Evolutionary conservation across 2,329 filamentous ascomycete genomes (phyloP).

Genomic region (Sordariomycetes sp.): DNA sequence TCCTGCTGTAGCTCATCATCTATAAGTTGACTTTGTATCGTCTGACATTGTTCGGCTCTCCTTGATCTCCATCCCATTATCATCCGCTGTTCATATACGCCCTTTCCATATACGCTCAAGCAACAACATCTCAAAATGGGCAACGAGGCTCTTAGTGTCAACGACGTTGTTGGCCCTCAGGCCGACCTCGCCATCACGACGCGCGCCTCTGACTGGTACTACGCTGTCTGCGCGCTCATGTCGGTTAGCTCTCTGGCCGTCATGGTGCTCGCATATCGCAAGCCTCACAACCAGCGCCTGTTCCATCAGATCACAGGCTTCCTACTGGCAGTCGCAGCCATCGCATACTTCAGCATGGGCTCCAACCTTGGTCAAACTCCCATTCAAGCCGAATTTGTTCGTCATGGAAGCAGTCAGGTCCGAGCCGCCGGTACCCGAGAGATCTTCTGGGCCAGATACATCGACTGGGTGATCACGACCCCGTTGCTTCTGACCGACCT

Average conservation of each 20-base stretch:
- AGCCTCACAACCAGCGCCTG: constrained; percentile 42
- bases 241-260: constrained; percentile 41
- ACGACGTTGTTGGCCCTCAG: constrained; percentile 31
- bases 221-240: constrained; percentile 52
- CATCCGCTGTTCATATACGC: too few species aligned
- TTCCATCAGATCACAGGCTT: constrained; percentile 46
- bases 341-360: constrained; percentile 43
- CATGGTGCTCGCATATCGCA: constrained; percentile 40
- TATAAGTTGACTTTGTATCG: too few species aligned
- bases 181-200: constrained; percentile 49
- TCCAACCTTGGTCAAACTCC: constrained; percentile 37
- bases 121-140: constrained; percentile 9
- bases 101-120: neutral
- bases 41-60: too few species aligned
- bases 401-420: constrained; percentile 21
- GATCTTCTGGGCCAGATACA: constrained; percentile 45
- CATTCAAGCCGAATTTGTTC: constrained; percentile 43
- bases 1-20: too few species aligned
- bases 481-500: constrained; percentile 54
- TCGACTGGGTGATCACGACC: constrained; percentile 50
- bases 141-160: constrained; percentile 36
- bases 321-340: constrained; percentile 36
- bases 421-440: constrained; percentile 43
- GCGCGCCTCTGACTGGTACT: constrained; percentile 55
- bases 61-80: too few species aligned